phyloP scores from a whole-genome alignment of 2,329 filamentous ascomycete species.

The Botryosphaeria dothidea region DNA sequence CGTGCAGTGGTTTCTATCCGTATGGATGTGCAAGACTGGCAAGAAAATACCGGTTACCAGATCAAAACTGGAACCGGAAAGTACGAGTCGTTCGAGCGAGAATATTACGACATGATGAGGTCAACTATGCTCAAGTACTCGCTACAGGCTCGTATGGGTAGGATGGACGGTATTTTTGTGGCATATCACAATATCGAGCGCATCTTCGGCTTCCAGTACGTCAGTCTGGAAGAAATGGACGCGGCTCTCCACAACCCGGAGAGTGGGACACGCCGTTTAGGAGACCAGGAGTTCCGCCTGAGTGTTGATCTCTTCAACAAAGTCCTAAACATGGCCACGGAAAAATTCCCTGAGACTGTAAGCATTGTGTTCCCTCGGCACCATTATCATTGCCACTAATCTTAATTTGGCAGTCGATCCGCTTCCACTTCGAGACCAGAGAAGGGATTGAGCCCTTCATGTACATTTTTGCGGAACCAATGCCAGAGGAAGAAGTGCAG shows the following conservation, averaged over 20 bases:
- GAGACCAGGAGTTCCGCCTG: constrained; percentile 81
- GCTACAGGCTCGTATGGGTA: constrained; percentile 91
- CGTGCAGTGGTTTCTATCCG: constrained; percentile 88
- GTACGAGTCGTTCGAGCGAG: constrained; percentile 90
- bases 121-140: constrained; percentile 96
- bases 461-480: constrained; percentile 88
- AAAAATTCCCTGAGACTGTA: constrained; percentile 69
- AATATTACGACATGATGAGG: constrained; percentile 96
- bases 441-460: constrained; percentile 64
- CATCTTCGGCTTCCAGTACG: constrained; percentile 97
- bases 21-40: constrained; percentile 74
- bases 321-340: constrained; percentile 72
- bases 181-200: constrained; percentile 93
- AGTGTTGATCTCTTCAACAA: constrained; percentile 80
- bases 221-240: constrained; percentile 86
- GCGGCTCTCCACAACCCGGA: constrained; percentile 72
- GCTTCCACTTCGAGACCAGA: constrained; percentile 80
- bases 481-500: constrained; percentile 70
- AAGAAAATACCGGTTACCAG: constrained; percentile 82
- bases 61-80: constrained; percentile 73
- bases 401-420: constrained; percentile 57
- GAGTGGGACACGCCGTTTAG: constrained; percentile 47
- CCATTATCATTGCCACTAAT: constrained; percentile 19
- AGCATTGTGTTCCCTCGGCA: not conserved
- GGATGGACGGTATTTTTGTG: constrained; percentile 98